Conservation (phyloP, 805 yeast genomes). For the Starmera pachycereana region DNA sequence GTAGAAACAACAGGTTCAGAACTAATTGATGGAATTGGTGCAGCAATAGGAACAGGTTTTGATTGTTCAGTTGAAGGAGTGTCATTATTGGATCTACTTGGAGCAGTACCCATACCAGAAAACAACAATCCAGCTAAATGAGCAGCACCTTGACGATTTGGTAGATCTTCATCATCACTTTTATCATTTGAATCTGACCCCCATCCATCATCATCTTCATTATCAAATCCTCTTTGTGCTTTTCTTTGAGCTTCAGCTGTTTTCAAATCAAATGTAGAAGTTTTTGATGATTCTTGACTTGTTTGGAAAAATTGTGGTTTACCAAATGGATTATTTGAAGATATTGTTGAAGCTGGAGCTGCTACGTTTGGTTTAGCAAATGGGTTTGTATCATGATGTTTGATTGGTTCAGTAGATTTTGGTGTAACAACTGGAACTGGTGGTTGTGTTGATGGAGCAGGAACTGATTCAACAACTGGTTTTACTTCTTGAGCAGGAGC, state of each 20-base stretch:
- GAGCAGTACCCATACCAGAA: conserved; percentile 18
- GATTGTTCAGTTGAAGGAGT: conserved; percentile 11
- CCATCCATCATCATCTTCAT: conserved; percentile 22
- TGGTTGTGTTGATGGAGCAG: conserved; percentile 22
- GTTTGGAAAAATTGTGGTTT: conserved; percentile 27
- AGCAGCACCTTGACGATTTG: conserved; percentile 21
- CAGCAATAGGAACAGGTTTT: conserved; percentile 14
- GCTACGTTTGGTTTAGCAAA: conserved; percentile 8
- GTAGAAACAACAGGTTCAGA: conserved; percentile 2
- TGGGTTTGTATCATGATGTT: conserved; percentile 19
- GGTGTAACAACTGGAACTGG: not conserved
- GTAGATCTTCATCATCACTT: conserved; percentile 24
- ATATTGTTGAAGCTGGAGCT: conserved; percentile 9
- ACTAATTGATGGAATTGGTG: conserved; percentile 17
- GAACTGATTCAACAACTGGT: not conserved
- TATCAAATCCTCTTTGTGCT: conserved; percentile 45
- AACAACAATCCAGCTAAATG: conserved; percentile 18
- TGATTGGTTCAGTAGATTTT: not conserved
- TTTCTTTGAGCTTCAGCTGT: conserved; percentile 63
- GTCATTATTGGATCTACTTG: conserved; percentile 11
- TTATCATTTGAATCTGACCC: conserved; percentile 21
- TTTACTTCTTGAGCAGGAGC: conserved; percentile 4
- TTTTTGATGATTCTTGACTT: conserved; percentile 9
- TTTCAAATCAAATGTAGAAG: conserved; percentile 34
- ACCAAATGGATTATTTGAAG: conserved; percentile 47